Evolutionary conservation across 1,284 basidiomycete genomes (phyloP).

Genomic region (Vanrija pseudolonga): DNA sequence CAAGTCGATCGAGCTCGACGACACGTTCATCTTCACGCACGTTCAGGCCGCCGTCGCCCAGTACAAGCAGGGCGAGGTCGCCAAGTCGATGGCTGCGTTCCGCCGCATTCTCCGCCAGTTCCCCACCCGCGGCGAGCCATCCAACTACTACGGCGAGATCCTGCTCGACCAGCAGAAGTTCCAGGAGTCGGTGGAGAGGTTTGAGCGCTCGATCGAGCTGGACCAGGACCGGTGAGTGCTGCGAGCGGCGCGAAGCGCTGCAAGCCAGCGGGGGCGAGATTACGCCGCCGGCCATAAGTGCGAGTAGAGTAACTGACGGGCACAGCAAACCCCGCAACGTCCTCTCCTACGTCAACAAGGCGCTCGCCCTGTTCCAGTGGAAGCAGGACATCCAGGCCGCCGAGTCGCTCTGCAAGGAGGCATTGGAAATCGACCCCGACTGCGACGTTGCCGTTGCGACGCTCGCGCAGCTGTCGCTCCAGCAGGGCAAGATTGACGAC

Average conservation of each 20-base stretch:
- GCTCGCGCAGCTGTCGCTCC: constrained; percentile 86
- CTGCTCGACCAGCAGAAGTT: constrained; percentile 88
- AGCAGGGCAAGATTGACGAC: constrained; percentile 83
- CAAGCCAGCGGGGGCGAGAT: too few species aligned
- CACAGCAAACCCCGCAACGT: constrained; percentile 67
- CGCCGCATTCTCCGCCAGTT: constrained; percentile 73
- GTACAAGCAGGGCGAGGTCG: constrained; percentile 81
- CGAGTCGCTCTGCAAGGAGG: constrained; percentile 81
- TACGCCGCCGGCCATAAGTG: constrained; percentile 1
- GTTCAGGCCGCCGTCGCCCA: constrained; percentile 96
- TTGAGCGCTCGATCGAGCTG: constrained; percentile 86
- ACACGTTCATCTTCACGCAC: constrained; percentile 54
- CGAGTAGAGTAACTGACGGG: not conserved
- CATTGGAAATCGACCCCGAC: constrained; percentile 80
- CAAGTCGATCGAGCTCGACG: constrained; percentile 77
- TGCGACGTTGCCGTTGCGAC: constrained; percentile 97
- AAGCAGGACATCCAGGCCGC: constrained; percentile 82
- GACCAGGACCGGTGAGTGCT: constrained; percentile 67
- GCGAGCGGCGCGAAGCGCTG: too few species aligned
- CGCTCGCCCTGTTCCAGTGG: constrained; percentile 92
- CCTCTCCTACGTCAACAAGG: constrained; percentile 96
- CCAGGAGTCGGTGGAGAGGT: constrained; percentile 89
- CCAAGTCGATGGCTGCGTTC: constrained; percentile 85
- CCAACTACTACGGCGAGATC: constrained; percentile 94
- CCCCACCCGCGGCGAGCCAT: constrained; percentile 77